phyloP scores from a whole-genome alignment of 129 eudicot genomes.

The Arctium minus region DNA sequence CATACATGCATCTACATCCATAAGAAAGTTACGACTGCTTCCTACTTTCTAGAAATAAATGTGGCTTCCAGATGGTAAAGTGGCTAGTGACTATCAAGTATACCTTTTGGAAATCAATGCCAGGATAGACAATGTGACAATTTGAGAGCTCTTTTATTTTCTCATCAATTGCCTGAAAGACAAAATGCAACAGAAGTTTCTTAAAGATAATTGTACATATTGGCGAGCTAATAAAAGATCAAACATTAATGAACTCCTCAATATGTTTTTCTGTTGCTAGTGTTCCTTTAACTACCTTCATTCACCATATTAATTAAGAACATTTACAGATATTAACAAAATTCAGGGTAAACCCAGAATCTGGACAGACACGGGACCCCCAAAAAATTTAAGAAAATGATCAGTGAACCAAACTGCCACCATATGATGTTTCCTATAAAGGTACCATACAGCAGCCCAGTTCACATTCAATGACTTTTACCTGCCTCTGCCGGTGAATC shows the following conservation, averaged over 20 bases:
- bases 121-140: conserved; percentile 83
- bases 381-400: neutral
- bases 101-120: conserved; percentile 90
- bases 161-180: conserved; percentile 89
- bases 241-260: neutral
- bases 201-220: neutral
- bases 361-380: neutral
- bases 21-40: neutral
- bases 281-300: conserved; percentile 2
- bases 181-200: neutral
- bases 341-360: neutral
- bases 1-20: neutral
- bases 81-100: conserved; percentile 5
- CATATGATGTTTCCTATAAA: neutral
- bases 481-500: conserved; percentile 96
- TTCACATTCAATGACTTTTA: conserved; percentile 21
- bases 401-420: neutral
- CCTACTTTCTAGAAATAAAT: neutral
- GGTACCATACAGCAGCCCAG: neutral
- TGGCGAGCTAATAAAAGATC: neutral
- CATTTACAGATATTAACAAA: neutral
- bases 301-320: neutral
- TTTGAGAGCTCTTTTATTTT: conserved; percentile 89
- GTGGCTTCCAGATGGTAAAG: neutral
- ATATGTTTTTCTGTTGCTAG: neutral